A percentile compares a stretch with the other conserved stretches of the same genome.
These are phyloP conservation scores for Cupressus sempervirens DNA, from an alignment of 75 land plant species.

Conservation along the genomic window DNA sequence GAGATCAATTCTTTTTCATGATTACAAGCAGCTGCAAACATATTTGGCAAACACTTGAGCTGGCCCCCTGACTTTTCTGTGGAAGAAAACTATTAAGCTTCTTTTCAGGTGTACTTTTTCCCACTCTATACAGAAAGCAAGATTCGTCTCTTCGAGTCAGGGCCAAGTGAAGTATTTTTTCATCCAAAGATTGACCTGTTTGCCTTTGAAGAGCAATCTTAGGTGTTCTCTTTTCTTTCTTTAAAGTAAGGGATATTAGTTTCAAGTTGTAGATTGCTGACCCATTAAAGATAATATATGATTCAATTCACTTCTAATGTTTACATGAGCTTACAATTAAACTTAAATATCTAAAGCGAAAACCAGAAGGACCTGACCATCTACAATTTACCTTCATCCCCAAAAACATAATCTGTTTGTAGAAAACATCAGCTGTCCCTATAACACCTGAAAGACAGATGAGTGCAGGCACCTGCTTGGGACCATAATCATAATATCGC, in stretches of 20 bases:
- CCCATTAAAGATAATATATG: neutral
- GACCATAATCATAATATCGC: conserved; percentile 48
- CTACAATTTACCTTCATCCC: conserved; percentile 21
- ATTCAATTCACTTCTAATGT: neutral
- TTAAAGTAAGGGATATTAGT: neutral
- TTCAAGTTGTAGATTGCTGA: neutral
- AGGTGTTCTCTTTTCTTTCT: neutral
- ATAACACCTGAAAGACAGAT: conserved; percentile 34
- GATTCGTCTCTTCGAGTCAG: neutral
- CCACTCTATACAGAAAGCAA: neutral
- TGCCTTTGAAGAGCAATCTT: neutral
- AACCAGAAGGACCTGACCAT: neutral
- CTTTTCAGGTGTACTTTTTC: neutral
- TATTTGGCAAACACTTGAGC: neutral
- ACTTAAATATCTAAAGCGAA: neutral
- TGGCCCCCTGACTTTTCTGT: neutral
- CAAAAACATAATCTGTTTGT: conserved; percentile 42
- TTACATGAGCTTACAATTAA: neutral
- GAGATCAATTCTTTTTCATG: neutral
- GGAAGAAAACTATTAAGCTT: neutral
- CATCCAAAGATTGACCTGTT: neutral
- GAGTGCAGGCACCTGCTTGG: conserved; percentile 41
- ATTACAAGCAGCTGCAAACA: neutral
- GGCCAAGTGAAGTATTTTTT: neutral
- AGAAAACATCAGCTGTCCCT: conserved; percentile 47